Evolutionary conservation across 2,329 filamentous ascomycete genomes (phyloP).

Genomic region (Apiospora sp.): DNA sequence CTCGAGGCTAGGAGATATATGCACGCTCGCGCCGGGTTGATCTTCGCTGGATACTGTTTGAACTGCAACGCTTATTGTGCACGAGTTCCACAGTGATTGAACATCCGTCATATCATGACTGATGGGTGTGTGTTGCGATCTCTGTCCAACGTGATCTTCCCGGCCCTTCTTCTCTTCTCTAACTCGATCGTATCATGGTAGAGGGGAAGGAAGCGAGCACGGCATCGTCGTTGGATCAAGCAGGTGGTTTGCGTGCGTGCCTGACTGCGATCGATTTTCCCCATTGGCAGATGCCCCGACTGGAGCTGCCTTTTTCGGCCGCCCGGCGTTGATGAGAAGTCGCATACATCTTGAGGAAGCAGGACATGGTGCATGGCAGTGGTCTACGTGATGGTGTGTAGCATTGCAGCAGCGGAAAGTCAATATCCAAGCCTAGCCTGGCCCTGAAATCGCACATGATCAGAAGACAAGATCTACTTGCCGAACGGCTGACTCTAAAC

Average conservation of each 20-base stretch:
- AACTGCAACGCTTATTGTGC: neutral
- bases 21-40: conserved; percentile 12
- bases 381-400: conserved; percentile 6
- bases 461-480: neutral
- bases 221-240: neutral
- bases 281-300: neutral
- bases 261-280: neutral
- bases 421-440: neutral
- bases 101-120: neutral
- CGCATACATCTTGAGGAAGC: neutral
- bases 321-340: neutral
- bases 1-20: conserved; percentile 15
- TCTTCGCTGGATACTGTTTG: neutral
- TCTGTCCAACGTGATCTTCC: conserved; percentile 6
- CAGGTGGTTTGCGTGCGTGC: neutral
- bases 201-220: neutral
- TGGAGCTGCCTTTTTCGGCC: conserved; percentile 5
- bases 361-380: neutral
- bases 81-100: neutral
- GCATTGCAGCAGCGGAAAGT: neutral
- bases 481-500: neutral
- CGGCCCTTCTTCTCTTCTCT: neutral
- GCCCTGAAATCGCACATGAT: neutral
- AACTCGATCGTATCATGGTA: neutral
- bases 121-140: neutral